phyloP scores from a whole-genome alignment of 2,329 filamentous ascomycete species.

The Aureobasidium vineae region DNA sequence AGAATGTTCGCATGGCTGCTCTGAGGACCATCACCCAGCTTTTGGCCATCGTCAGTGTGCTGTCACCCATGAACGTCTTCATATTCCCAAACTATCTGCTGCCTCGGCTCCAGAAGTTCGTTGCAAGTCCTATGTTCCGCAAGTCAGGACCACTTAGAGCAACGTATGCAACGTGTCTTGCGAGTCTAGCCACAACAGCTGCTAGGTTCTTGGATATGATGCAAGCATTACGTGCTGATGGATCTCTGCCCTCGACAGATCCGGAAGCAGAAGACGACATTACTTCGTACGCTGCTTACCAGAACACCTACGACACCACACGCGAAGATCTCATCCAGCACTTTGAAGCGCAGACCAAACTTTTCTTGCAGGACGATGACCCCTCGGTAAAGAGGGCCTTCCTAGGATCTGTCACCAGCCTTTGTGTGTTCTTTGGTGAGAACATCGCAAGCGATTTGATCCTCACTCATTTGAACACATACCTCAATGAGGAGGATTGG shows the following conservation, averaged over 20 bases:
- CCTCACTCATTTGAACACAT: constrained; percentile 92
- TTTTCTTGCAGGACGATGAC: constrained; percentile 82
- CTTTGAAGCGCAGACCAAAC: constrained; percentile 86
- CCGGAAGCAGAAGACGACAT: constrained; percentile 75
- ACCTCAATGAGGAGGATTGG: constrained; percentile 95
- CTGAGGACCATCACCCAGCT: constrained; percentile 86
- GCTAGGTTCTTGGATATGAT: constrained; percentile 86
- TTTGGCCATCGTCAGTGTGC: constrained; percentile 79
- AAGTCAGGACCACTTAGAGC: constrained; percentile 69
- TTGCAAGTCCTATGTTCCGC: constrained; percentile 50
- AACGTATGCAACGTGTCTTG: constrained; percentile 89
- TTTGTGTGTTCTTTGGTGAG: constrained; percentile 94
- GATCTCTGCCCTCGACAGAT: constrained; percentile 72
- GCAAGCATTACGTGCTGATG: constrained; percentile 79
- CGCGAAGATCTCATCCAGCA: constrained; percentile 75
- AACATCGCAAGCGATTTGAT: constrained; percentile 95
- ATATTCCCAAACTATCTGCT: constrained; percentile 67
- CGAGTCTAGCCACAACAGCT: constrained; percentile 82
- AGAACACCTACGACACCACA: constrained; percentile 84
- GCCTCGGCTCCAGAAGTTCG: constrained; percentile 57
- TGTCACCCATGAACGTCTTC: constrained; percentile 70
- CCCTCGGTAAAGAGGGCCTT: constrained; percentile 87
- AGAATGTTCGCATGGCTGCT: constrained; percentile 81
- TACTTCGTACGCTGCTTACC: constrained; percentile 66
- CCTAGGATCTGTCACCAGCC: constrained; percentile 81